phyloP scores from a whole-genome alignment of 2,329 filamentous ascomycete species.

The Ramularia endophylla region DNA sequence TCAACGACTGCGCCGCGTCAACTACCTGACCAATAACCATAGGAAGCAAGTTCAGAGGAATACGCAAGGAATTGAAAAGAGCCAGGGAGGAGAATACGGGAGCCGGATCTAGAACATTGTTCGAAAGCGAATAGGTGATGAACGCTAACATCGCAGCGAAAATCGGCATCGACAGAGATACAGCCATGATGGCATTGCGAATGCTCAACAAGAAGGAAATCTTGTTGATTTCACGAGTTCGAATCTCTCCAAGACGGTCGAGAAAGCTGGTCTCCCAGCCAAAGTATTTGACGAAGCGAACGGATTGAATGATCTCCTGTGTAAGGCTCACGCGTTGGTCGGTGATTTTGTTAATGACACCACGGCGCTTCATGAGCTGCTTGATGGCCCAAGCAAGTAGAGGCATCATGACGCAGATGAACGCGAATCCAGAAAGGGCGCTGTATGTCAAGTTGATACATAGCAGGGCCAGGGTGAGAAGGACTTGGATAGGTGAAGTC shows the following conservation, averaged over 20 bases:
- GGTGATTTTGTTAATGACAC: slow-evolving; percentile 84
- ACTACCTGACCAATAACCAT: slow-evolving; percentile 83
- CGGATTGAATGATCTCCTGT: slow-evolving; percentile 84
- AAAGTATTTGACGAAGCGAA: slow-evolving; percentile 94
- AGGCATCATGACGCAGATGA: slow-evolving; percentile 73
- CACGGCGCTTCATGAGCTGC: slow-evolving; percentile 67
- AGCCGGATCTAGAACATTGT: slow-evolving; percentile 63
- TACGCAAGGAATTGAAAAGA: slow-evolving; percentile 83
- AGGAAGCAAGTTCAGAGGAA: slow-evolving; percentile 85
- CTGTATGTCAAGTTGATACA: slow-evolving; percentile 86
- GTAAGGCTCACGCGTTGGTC: slow-evolving; percentile 88
- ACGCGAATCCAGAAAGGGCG: slow-evolving; percentile 77
- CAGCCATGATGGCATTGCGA: slow-evolving; percentile 76
- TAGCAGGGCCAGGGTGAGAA: slow-evolving; percentile 74
- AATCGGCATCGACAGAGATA: slow-evolving; percentile 80
- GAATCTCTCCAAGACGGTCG: slow-evolving; percentile 65
- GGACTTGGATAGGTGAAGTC: slow-evolving; percentile 72
- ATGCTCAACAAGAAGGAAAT: slow-evolving; percentile 80
- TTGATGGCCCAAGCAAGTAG: slow-evolving; percentile 71
- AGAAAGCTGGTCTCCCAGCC: slow-evolving; percentile 91
- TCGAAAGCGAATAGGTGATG: slow-evolving; percentile 65
- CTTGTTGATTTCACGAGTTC: slow-evolving; percentile 69
- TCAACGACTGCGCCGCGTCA: slow-evolving; percentile 79
- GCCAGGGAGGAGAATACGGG: slow-evolving; percentile 88
- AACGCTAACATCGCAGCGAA: slow-evolving; percentile 96